Evolutionary conservation across 352 stramenopile genomes (phyloP).

Genomic region (Phytophthora pluvialis): DNA sequence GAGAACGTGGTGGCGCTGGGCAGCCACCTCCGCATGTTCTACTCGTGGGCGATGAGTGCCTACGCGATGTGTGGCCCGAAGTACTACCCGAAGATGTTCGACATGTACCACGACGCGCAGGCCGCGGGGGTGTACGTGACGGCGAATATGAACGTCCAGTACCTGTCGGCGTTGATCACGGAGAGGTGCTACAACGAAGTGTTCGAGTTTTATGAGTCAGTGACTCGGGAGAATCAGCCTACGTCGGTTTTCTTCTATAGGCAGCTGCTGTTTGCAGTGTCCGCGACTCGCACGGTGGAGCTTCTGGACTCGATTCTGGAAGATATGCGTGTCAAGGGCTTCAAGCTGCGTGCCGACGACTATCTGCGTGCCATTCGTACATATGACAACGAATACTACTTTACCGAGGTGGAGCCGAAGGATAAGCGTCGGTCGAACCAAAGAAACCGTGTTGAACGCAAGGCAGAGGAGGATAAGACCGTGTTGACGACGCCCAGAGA

Average conservation of each 20-base stretch:
- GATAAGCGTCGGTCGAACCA: slow-evolving; percentile 12
- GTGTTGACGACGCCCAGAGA: slow-evolving; percentile 42
- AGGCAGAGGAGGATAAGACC: slow-evolving; percentile 9
- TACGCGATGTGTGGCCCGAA: slow-evolving; percentile 32
- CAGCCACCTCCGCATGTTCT: slow-evolving; percentile 65
- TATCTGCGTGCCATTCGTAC: slow-evolving; percentile 58
- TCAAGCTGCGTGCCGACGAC: slow-evolving; percentile 58
- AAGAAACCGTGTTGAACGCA: slow-evolving; percentile 5
- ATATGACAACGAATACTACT: slow-evolving; percentile 58
- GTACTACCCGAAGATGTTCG: slow-evolving; percentile 43
- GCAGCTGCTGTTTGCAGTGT: slow-evolving; percentile 56
- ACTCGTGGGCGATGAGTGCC: slow-evolving; percentile 68
- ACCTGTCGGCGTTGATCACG: slow-evolving; percentile 51
- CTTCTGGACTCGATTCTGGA: slow-evolving; percentile 49
- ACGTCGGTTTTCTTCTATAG: slow-evolving; percentile 73
- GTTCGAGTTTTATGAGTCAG: slow-evolving; percentile 54
- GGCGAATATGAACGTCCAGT: slow-evolving; percentile 72
- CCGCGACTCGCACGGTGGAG: slow-evolving; percentile 33
- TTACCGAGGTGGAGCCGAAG: slow-evolving; percentile 25
- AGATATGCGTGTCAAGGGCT: slow-evolving; percentile 77
- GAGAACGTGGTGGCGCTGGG: slow-evolving; percentile 42
- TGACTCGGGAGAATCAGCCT: slow-evolving; percentile 46
- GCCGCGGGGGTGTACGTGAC: slow-evolving; percentile 56
- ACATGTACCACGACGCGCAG: slow-evolving; percentile 55
- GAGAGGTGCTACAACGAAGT: slow-evolving; percentile 45